Percentiles rank a stretch among this genome's conserved stretches.
These are phyloP conservation scores for Globisporangium cylindrosporum DNA, from an alignment of 352 stramenopile species.

Conservation along the genomic window DNA sequence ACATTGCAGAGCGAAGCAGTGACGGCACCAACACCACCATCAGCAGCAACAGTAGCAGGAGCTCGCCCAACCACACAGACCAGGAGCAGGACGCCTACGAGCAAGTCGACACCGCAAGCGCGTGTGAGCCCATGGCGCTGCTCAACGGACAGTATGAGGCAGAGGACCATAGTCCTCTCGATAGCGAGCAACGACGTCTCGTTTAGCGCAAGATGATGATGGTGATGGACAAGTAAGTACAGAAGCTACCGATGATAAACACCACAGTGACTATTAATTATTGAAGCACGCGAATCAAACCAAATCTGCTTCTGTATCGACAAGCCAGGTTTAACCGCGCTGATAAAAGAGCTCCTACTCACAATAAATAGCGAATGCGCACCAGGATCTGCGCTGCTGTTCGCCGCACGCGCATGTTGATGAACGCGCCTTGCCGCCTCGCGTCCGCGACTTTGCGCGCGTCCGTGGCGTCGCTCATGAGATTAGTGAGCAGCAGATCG, in stretches of 20 bases:
- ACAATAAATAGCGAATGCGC: conserved; percentile 69
- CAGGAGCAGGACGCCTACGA: conserved; percentile 1
- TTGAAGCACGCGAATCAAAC: background rate
- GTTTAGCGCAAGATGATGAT: background rate
- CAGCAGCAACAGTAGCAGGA: conserved; percentile 11
- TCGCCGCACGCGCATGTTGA: conserved; percentile 34
- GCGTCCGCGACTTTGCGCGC: conserved; percentile 22
- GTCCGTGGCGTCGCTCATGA: conserved; percentile 12
- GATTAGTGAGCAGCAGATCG: conserved; percentile 41
- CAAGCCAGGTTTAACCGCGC: too few species aligned
- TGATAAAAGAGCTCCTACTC: background rate
- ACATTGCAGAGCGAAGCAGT: background rate
- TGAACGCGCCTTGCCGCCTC: conserved; percentile 31
- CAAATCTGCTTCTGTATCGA: background rate
- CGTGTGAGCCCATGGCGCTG: conserved; percentile 12
- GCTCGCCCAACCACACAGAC: background rate
- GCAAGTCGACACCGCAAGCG: conserved; percentile 9
- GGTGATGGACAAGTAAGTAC: background rate
- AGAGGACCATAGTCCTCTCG: background rate
- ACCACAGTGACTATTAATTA: conserved; percentile 1
- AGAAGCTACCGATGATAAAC: background rate
- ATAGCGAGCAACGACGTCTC: conserved; percentile 4
- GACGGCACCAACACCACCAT: background rate
- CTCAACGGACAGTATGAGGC: background rate
- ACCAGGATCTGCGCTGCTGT: conserved; percentile 39